Evolutionary conservation across 768 basidiomycete genomes (phyloP), one percentile per base, ranked within the genome.

Genomic region (Cubamyces lactineus): DNA sequence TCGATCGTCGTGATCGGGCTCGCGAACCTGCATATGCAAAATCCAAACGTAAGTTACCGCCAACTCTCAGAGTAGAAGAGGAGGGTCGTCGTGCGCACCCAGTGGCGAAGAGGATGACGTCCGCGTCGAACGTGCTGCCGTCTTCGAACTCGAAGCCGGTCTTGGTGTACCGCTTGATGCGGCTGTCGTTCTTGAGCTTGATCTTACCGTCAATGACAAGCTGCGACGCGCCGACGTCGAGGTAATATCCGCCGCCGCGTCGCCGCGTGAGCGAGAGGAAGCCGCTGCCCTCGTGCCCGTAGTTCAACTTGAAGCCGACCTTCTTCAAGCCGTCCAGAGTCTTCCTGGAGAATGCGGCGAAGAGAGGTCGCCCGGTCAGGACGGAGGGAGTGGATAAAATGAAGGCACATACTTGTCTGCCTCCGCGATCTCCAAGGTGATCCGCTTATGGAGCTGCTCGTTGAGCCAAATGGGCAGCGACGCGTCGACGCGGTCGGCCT

Each of bases 121-220:
- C 85, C 19, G 77, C 80, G 5, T 81, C 73, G 38, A 84, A 68
- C 26, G 75, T 74, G 39, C 74, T 77, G 19, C 78, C 78, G 57
- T 81, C 72, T 11, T 72, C 73, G 64, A 82, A 82, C 53, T 74
- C 71, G 1, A 82, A 62, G 8, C 79, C 78, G 3, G 67, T 71
- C 46, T 71, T 67, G 4, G 75, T 77, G 67, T 82, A 79, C 17
- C 70, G 67, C 49, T 72, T 70, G 56, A 72, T 67, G 48, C 55
- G 49, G 38, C 61, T 67, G 57, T 85, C 85, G 72, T 81, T 86
- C 75, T 89, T 89, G 58, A 90, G 72, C 71, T 87, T 88, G 77
- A 90, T 86, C 69, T 85, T 83, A 5, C 87, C 86, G 67, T 88
- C 84, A 47, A 82, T 80, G 67, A 89, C 83, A 64, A 84, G 74